A percentile compares a stretch with the other conserved stretches of the same genome.
Evolutionary conservation across 1,139 yeast species (phyloP).

Genomic region (Suhomyces ambrosiae): DNA sequence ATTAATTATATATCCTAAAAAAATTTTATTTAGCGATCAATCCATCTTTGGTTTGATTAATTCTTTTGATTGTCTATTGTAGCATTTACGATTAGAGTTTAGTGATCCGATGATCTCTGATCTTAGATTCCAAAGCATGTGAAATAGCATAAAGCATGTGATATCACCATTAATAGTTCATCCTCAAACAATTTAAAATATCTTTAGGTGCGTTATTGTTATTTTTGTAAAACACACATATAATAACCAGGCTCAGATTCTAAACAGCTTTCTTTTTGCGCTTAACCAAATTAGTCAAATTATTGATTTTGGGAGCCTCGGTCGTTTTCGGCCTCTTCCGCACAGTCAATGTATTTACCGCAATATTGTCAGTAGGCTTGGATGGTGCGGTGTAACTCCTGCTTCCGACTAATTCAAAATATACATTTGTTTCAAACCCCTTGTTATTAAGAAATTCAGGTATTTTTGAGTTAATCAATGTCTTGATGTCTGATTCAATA

Average conservation of each 20-base stretch:
- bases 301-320: slow-evolving; percentile 6
- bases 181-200: no score
- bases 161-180: no score
- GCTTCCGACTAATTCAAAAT: slow-evolving; percentile 19
- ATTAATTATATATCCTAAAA: no score
- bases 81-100: no score
- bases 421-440: slow-evolving; percentile 14
- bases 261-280: slow-evolving; percentile 6
- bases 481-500: slow-evolving; percentile 26
- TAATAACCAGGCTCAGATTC: background rate
- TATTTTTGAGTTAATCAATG: slow-evolving; percentile 26
- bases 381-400: slow-evolving; percentile 2
- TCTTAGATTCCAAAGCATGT: no score
- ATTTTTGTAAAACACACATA: no score
- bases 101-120: no score
- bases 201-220: no score
- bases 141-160: no score
- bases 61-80: no score
- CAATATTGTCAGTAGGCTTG: background rate
- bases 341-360: slow-evolving; percentile 16
- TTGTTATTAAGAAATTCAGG: slow-evolving; percentile 25
- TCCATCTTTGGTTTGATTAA: no score
- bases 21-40: no score
- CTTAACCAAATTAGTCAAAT: slow-evolving; percentile 15
- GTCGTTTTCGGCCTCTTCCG: slow-evolving; percentile 15